Evolutionary conservation across 1,284 basidiomycete genomes (phyloP).

Genomic region (Erythrobasidium hasegawianum): DNA sequence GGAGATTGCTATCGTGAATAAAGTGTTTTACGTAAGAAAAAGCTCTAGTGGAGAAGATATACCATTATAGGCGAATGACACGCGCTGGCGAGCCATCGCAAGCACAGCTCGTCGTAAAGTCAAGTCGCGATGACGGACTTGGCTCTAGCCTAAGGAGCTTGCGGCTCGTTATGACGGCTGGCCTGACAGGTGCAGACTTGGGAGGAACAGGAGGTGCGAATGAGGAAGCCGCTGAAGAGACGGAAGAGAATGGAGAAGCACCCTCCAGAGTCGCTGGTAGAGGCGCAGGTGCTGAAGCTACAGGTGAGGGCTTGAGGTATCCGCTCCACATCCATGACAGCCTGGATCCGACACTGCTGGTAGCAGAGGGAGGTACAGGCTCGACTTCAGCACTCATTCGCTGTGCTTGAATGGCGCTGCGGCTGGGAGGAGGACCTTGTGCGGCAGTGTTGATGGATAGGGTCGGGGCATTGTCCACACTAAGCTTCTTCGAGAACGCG

Average conservation of each 20-base stretch:
- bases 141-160: slow-evolving; percentile 26
- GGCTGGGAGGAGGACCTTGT: slow-evolving; percentile 15
- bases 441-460: not conserved
- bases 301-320: slow-evolving; percentile 13
- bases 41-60: not conserved
- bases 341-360: slow-evolving; percentile 6
- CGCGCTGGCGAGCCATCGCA: slow-evolving; percentile 5
- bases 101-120: slow-evolving; percentile 16
- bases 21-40: too few species aligned
- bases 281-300: slow-evolving; percentile 1
- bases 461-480: slow-evolving; percentile 7
- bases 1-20: too few species aligned
- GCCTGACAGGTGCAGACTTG: not conserved
- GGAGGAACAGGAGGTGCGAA: slow-evolving; percentile 8
- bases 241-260: slow-evolving; percentile 8
- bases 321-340: slow-evolving; percentile 26
- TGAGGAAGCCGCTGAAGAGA: not conserved
- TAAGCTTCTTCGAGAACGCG: slow-evolving; percentile 5
- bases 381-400: slow-evolving; percentile 7
- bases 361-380: not conserved
- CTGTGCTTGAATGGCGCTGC: slow-evolving; percentile 5
- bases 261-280: not conserved
- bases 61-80: not conserved
- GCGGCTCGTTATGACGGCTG: not conserved
- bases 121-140: slow-evolving; percentile 23